Evolutionary conservation across 1,284 basidiomycete species (phyloP), one percentile per base, ranked within the genome.

Genomic region (Hymenochaete sp.): DNA sequence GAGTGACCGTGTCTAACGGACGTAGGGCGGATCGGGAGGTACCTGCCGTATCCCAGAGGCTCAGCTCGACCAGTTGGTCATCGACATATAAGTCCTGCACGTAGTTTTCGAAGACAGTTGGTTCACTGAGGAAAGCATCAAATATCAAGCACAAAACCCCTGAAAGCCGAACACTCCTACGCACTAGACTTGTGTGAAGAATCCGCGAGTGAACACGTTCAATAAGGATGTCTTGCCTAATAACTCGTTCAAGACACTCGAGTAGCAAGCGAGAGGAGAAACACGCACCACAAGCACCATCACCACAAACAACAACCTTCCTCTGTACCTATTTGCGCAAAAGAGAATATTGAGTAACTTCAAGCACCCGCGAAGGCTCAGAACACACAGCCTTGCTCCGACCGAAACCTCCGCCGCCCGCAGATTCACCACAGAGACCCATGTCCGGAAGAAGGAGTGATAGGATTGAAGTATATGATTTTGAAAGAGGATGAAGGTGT

Each of bases 1-100:
- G 18, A 6, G 18, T 4, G 19, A 26, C 13, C 16, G 21, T 44
- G n/a, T 41, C 37, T 29, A 43, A 31, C 48, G 42, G 13, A n/a
- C 14, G 9, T 14, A n/a, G 21, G 21, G 32, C 46, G 31, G 18
- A 13, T 38, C 24, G 38, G 47, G n/a, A 67, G 78, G 54, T 57
- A 89, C 91, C 91, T 29, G 93, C 93, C 32, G 93, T 97, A 62
- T 98, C 95, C 93, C 93, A 98, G 48, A 98, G 61, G 57, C 89
- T 90, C 39, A 98, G 69, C 59, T 98, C 93, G 9, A 97, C 81
- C 16, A 75, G 61, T 54, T 87, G 82, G 26, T 87, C 87, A 48
- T 93, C 89, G 19, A 96, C 76, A 51, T 74, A 73, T 38, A 92
- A 64, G 53, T 88, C 83, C 59, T 93, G 87, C 4, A 93, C 88